Percentiles rank a stretch among this genome's conserved stretches.
These are phyloP conservation scores for Ogataea zsoltii DNA, from an alignment of 805 yeast species.

Conservation along the genomic window DNA sequence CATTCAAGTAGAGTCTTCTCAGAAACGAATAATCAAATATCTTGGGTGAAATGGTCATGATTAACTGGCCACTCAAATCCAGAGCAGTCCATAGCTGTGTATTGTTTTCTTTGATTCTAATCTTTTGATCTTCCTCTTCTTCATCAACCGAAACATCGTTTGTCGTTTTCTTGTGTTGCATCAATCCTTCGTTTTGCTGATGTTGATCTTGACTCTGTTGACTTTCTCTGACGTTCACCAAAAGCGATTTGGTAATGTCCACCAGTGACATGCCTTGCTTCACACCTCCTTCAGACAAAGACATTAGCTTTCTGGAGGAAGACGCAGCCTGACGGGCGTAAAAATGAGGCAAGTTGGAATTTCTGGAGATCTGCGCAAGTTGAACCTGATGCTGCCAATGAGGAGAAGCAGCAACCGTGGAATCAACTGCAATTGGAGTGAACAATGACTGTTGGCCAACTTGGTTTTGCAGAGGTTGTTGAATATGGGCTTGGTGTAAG, in stretches of 20 bases:
- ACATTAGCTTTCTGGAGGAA: conserved; percentile 48
- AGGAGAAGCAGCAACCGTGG: conserved; percentile 36
- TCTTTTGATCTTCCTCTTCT: conserved; percentile 66
- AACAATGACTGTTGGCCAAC: conserved; percentile 23
- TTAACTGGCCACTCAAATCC: conserved; percentile 88
- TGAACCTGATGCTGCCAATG: conserved; percentile 83
- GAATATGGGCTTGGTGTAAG: conserved; percentile 27
- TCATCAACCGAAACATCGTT: conserved; percentile 45
- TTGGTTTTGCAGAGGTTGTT: conserved; percentile 25
- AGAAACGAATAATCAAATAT: conserved; percentile 80
- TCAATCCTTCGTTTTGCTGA: conserved; percentile 38
- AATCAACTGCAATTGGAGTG: conserved; percentile 38
- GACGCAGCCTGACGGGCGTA: conserved; percentile 85
- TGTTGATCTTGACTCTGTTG: conserved; percentile 25
- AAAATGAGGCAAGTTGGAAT: conserved; percentile 68
- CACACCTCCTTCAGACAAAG: conserved; percentile 37
- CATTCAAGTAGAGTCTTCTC: conserved; percentile 83
- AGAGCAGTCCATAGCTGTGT: conserved; percentile 93
- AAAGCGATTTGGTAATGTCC: conserved; percentile 41
- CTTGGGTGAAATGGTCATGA: conserved; percentile 66
- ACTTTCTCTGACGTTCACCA: conserved; percentile 35
- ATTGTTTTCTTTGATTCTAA: conserved; percentile 57
- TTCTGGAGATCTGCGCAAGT: conserved; percentile 69
- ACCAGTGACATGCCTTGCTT: conserved; percentile 35
- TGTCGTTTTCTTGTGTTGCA: conserved; percentile 38